phyloP scores from a whole-genome alignment of 805 yeast species.

The Wickerhamomyces rabaulensis region DNA sequence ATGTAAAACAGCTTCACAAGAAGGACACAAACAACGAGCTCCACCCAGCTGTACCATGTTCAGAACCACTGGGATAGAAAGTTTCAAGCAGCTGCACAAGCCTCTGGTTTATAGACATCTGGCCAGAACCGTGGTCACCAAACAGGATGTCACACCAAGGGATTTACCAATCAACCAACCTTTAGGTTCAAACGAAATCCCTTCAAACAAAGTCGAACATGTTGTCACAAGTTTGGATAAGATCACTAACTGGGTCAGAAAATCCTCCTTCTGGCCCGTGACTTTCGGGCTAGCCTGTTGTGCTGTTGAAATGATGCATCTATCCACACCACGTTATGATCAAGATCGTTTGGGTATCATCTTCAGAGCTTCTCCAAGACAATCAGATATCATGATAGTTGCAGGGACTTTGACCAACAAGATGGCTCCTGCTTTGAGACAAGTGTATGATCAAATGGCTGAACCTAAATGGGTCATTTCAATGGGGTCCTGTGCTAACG shows the following conservation, averaged over 20 bases:
- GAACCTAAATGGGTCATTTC: slow-evolving; percentile 93
- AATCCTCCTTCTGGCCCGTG: slow-evolving; percentile 90
- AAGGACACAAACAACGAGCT: not conserved
- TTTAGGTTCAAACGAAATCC: slow-evolving; percentile 18
- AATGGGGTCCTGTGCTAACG: slow-evolving; percentile 93
- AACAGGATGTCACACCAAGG: slow-evolving; percentile 14
- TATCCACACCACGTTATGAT: slow-evolving; percentile 85
- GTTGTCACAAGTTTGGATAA: slow-evolving; percentile 78
- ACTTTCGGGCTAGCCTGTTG: slow-evolving; percentile 91
- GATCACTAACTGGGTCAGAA: slow-evolving; percentile 86
- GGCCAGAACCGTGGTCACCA: slow-evolving; percentile 14
- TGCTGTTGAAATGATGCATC: slow-evolving; percentile 95
- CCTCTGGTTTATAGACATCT: not conserved
- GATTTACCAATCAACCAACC: slow-evolving; percentile 18
- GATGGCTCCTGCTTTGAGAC: slow-evolving; percentile 92
- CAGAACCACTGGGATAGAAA: not conserved
- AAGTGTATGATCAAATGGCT: slow-evolving; percentile 92
- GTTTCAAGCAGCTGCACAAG: not conserved
- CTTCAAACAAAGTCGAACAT: slow-evolving; percentile 63
- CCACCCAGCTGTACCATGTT: not conserved
- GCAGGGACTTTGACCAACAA: slow-evolving; percentile 89
- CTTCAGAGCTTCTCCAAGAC: slow-evolving; percentile 92
- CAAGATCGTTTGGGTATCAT: slow-evolving; percentile 89
- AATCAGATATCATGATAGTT: slow-evolving; percentile 86
- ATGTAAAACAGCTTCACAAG: not conserved